phyloP scores from a whole-genome alignment of 768 basidiomycete species.

The Leccinum arenicola region DNA sequence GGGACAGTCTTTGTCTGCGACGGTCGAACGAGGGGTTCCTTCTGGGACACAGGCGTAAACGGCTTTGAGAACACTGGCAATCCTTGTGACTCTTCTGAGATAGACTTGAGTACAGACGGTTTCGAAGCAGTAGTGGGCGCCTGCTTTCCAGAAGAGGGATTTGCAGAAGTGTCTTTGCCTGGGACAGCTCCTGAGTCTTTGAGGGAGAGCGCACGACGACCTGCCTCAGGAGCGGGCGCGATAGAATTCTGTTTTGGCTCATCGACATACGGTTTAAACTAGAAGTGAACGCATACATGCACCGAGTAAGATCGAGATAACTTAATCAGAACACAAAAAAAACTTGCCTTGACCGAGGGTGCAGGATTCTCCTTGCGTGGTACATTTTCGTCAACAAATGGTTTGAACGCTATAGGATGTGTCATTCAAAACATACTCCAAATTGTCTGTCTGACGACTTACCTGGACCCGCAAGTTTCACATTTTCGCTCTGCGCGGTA shows the following conservation, averaged over 20 bases:
- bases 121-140: slow-evolving; percentile 21
- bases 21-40: slow-evolving; percentile 32
- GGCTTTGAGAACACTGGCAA: slow-evolving; percentile 57
- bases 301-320: slow-evolving; percentile 9
- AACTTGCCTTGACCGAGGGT: slow-evolving; percentile 20
- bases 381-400: slow-evolving; percentile 65
- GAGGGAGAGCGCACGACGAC: slow-evolving; percentile 45
- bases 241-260: slow-evolving; percentile 42
- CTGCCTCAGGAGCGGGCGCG: slow-evolving; percentile 29
- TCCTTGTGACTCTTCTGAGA: slow-evolving; percentile 35
- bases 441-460: slow-evolving; percentile 18
- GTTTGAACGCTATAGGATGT: slow-evolving; percentile 44
- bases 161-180: slow-evolving; percentile 20
- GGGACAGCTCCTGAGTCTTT: slow-evolving; percentile 40
- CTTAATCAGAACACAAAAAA: neutral
- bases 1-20: slow-evolving; percentile 17
- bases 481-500: slow-evolving; percentile 29
- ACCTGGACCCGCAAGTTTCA: slow-evolving; percentile 36
- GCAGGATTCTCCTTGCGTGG: slow-evolving; percentile 43
- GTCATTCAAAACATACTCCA: slow-evolving; percentile 19
- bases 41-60: slow-evolving; percentile 55
- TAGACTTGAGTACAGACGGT: slow-evolving; percentile 29
- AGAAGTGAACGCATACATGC: neutral
- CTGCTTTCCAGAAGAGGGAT: slow-evolving; percentile 24
- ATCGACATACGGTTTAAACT: slow-evolving; percentile 73